Base-by-base conservation (phyloP, 352 stramenopile genomes). In the Phytopythium boreale region DNA sequence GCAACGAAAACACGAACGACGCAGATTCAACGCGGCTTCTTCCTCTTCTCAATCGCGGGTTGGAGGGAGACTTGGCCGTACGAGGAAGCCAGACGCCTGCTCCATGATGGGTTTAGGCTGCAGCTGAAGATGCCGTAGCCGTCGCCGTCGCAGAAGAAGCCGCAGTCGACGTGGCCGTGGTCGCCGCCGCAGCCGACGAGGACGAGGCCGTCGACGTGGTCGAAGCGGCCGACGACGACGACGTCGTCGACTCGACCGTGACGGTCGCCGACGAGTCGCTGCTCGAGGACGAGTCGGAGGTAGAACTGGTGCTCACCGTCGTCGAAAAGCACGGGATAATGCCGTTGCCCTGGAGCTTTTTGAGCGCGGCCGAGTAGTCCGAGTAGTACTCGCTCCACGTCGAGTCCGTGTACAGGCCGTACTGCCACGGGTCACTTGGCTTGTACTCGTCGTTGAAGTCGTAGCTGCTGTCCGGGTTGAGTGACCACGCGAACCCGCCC, bases 391-490 rank as follows among this genome's bases (percentile, higher is more conserved):
- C 62, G 10, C 81, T 62, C 81, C 80, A 94, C 49, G 82, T 82
- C 60, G 75, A 77, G 64, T 78, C 70, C n/a, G 71, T 78, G 67
- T 92, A 94, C 19, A 94, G 64, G 29, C 86, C 86, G 61, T 90
- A 94, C 14, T 84, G 70, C 74, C 78, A 94, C 60, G 73, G 72
- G 51, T 79, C 70, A 12, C 88, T 76, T 7, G 73, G 69, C 68
- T 75, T 70, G 72, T 88, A 90, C 64, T 76, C 73, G 63, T 88
- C 79, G 67, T 94, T 94, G 34, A 87, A 92, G 68, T 88, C 73
- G 69, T 92, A 94, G 8, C 77, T 61, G 50, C 80, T 74, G 61
- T 94, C 86, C 0, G 86, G 83, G 59, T 94, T 94, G n/a, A 92
- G 63, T 19, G 82, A 82, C 86, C 86, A 94, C 19, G 76, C 82